Percentiles rank a stretch among this genome's conserved stretches.
Conservation (phyloP, 169 alveolate species). For the Plasmodium coatneyi region DNA sequence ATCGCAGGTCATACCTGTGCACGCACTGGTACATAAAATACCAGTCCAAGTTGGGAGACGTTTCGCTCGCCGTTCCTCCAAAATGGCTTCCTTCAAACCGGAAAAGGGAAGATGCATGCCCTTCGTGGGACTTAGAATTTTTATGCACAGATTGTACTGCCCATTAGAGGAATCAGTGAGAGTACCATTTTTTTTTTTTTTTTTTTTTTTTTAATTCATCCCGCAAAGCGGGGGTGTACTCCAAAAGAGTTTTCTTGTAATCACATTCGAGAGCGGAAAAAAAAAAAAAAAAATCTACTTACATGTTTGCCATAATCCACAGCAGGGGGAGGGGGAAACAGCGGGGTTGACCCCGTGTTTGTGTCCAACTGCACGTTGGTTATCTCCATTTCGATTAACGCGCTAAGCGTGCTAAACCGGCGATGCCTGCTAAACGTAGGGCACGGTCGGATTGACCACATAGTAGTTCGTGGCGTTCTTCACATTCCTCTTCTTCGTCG, state of each 20-base stretch:
- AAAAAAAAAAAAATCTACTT: neutral
- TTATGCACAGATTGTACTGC: neutral
- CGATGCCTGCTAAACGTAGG: neutral
- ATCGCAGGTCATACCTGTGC: neutral
- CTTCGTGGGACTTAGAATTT: neutral
- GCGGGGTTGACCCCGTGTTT: neutral
- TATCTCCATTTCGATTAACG: neutral
- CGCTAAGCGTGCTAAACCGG: neutral
- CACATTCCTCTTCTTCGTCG: neutral
- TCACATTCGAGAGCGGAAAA: neutral
- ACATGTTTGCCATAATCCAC: neutral
- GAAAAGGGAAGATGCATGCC: neutral
- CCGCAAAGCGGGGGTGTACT: neutral
- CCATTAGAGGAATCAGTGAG: neutral
- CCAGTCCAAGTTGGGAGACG: neutral
- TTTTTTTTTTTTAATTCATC: neutral
- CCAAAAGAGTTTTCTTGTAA: neutral
- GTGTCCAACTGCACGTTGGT: neutral
- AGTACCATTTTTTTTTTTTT: neutral
- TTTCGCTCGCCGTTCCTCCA: neutral
- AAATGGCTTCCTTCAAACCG: neutral
- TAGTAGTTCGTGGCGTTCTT: constrained; percentile 29
- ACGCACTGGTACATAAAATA: neutral
- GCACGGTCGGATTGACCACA: constrained; percentile 28
- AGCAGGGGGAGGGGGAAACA: neutral